phyloP scores from a whole-genome alignment of 2,329 filamentous ascomycete species.

The Hypoxylon sp. region DNA sequence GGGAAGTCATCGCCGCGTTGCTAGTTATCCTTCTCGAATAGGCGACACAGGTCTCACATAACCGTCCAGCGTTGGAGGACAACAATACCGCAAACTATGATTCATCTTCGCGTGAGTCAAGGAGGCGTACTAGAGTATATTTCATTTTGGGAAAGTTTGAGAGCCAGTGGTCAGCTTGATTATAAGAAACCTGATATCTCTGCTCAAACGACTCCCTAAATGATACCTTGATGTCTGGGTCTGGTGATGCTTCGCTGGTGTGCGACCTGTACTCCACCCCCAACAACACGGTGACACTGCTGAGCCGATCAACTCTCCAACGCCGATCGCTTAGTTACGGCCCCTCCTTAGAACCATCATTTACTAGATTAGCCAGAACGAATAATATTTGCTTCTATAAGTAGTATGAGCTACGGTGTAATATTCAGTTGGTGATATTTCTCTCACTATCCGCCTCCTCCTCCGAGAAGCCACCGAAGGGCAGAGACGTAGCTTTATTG shows the following conservation, averaged over 20 bases:
- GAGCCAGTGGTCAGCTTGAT: not conserved
- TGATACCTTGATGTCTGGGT: not conserved
- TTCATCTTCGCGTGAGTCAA: not conserved
- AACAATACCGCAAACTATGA: not conserved
- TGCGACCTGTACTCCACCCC: slow-evolving; percentile 3
- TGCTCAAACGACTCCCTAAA: not conserved
- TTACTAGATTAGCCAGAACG: not conserved
- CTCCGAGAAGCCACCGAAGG: not conserved
- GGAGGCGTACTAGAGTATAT: not conserved
- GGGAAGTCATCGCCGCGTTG: not conserved
- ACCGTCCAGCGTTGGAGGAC: not conserved
- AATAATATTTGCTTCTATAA: not conserved
- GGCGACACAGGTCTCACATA: not conserved
- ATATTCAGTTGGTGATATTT: not conserved
- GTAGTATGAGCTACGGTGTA: not conserved
- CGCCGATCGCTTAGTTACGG: not conserved
- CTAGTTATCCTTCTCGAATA: not conserved
- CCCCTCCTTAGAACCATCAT: not conserved
- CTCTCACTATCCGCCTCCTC: not conserved
- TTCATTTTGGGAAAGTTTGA: not conserved
- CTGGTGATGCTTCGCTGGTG: not conserved
- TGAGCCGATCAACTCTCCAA: not conserved
- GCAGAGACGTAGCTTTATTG: not conserved
- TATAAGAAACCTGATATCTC: not conserved
- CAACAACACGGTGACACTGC: not conserved